A percentile compares a stretch with the other conserved stretches of the same genome.
Conservation (phyloP, 495 filamentous ascomycete genomes). For the Neurospora hispaniola region DNA sequence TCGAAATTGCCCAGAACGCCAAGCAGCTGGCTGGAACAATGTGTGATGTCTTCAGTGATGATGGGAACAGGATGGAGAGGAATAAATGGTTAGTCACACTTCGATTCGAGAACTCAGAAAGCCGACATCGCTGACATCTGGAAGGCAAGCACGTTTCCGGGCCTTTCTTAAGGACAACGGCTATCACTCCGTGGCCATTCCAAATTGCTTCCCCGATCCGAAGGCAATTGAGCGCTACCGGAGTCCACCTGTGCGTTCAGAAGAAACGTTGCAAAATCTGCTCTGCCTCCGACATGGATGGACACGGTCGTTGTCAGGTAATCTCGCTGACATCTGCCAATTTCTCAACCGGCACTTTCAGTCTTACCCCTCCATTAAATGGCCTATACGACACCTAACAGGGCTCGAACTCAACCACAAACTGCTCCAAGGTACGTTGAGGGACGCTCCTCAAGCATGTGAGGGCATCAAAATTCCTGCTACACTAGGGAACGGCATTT, state of each 20-base stretch:
- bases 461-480: background rate
- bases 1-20: background rate
- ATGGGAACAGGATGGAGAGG: background rate
- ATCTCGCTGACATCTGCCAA: background rate
- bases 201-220: background rate
- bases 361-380: background rate
- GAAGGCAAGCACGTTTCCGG: background rate
- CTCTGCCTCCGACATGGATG: background rate
- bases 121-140: background rate
- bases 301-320: background rate
- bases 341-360: background rate
- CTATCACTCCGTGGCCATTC: background rate
- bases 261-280: background rate
- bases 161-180: background rate
- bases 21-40: background rate
- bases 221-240: background rate
- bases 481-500: background rate
- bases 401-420: background rate
- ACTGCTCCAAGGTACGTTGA: background rate
- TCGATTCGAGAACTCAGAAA: background rate
- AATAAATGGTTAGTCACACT: background rate
- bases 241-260: background rate
- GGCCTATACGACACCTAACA: background rate
- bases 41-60: background rate
- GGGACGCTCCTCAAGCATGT: background rate